phyloP scores from a whole-genome alignment of 75 land plant genomes.

The Pinus tabuliformis region DNA sequence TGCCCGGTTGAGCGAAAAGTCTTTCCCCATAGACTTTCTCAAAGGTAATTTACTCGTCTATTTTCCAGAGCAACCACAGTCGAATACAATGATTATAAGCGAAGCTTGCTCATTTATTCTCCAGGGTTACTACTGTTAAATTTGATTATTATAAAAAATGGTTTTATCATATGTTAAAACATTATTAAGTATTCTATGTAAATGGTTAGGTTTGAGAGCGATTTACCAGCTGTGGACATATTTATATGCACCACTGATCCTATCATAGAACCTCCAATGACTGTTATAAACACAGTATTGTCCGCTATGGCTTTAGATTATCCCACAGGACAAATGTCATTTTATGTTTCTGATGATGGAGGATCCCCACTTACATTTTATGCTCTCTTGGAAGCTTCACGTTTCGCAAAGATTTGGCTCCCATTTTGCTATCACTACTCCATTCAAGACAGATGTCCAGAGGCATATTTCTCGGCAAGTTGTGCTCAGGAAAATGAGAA shows the following conservation, averaged over 20 bases:
- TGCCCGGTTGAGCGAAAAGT: constrained; percentile 13
- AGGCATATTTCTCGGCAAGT: constrained; percentile 27
- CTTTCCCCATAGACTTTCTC: constrained; percentile 18
- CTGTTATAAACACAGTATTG: constrained; percentile 35
- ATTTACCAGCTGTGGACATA: not conserved
- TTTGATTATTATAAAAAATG: not conserved
- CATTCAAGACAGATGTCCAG: constrained; percentile 43
- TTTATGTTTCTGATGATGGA: constrained; percentile 25
- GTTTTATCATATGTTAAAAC: not conserved
- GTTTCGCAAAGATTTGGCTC: constrained; percentile 42
- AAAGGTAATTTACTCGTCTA: not conserved
- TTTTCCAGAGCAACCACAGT: too few species aligned
- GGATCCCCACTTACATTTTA: constrained; percentile 16
- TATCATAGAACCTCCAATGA: constrained; percentile 8
- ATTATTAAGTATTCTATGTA: not conserved
- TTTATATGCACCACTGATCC: constrained; percentile 17
- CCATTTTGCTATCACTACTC: constrained; percentile 51
- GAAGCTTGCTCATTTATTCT: too few species aligned
- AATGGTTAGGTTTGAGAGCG: constrained; percentile 26
- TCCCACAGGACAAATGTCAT: constrained; percentile 15
- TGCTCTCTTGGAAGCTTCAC: constrained; percentile 20
- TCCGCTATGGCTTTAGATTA: constrained; percentile 24
- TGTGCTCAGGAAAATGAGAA: not conserved
- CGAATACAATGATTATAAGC: not conserved
- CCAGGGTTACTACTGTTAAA: too few species aligned